phyloP scores from a whole-genome alignment of 2,329 filamentous ascomycete genomes.

The Calycina herbarum region DNA sequence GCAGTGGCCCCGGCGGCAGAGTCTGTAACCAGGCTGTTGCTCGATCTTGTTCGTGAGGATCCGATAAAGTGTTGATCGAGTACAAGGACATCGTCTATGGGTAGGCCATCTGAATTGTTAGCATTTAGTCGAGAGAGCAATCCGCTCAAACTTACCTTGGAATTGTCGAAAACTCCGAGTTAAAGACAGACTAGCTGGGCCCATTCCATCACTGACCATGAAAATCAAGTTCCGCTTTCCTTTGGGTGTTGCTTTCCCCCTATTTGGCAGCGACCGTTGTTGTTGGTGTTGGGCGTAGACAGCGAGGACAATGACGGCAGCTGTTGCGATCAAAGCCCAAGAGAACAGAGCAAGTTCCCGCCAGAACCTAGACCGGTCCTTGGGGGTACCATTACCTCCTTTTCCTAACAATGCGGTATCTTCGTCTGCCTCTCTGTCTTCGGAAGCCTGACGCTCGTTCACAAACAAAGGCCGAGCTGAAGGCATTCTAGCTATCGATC shows the following conservation, averaged over 20 bases:
- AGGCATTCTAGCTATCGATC: slow-evolving; percentile 23
- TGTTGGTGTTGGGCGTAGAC: slow-evolving; percentile 74
- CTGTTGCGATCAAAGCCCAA: slow-evolving; percentile 82
- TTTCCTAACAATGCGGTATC: slow-evolving; percentile 40
- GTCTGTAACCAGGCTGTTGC: slow-evolving; percentile 85
- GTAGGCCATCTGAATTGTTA: slow-evolving; percentile 55
- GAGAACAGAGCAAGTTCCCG: slow-evolving; percentile 75
- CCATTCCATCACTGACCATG: slow-evolving; percentile 99
- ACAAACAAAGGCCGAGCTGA: slow-evolving; percentile 35
- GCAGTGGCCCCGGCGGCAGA: slow-evolving; percentile 96
- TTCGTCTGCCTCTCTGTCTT: slow-evolving; percentile 51
- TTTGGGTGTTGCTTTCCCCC: slow-evolving; percentile 37
- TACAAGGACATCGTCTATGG: slow-evolving; percentile 71
- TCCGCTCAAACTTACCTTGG: slow-evolving; percentile 43
- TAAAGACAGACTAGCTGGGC: slow-evolving; percentile 83
- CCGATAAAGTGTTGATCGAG: slow-evolving; percentile 91
- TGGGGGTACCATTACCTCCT: slow-evolving; percentile 32
- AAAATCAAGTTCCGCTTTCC: slow-evolving; percentile 93
- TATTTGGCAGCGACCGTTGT: slow-evolving; percentile 24
- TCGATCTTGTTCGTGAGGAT: slow-evolving; percentile 81
- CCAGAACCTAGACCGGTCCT: slow-evolving; percentile 55
- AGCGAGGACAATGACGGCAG: slow-evolving; percentile 74
- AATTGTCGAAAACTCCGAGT: slow-evolving; percentile 86
- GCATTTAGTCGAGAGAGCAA: neutral
- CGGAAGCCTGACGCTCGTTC: slow-evolving; percentile 48